Evolutionary conservation across 1,284 basidiomycete species (phyloP), one percentile per base, ranked within the genome.

Genomic region (Calocybe gambosa): DNA sequence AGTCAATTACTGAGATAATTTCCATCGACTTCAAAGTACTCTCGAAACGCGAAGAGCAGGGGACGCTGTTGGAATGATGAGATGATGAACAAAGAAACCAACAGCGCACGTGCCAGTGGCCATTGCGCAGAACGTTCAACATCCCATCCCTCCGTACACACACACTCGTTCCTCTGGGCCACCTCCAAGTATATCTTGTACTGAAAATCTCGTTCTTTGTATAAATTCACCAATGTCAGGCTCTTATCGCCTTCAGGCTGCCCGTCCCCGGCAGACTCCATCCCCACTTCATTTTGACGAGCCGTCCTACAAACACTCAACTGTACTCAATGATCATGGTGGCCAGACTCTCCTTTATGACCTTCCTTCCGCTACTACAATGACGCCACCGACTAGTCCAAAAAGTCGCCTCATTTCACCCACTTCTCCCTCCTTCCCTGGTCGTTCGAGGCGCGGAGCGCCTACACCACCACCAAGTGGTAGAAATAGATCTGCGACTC

Each of bases 261-360:
- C 81, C 35, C 78, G 81, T 39, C 68, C 80, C 36, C 75, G 81
- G 42, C 80, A 75, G 12, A 77, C 78, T 3, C 83, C 82, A 5
- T 68, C 80, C 13, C 80, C 85, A 26, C 65, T 86, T 46, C 73
- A 77, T 50, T 73, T 80, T 50, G 65, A 69, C 52, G 67, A 67
- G 45, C 68, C 72, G 37, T 65, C 74, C 33, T 67, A 68, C 51
- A 72, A 71, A 56, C 68, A 74, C 25, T 66, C 72, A 16, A 71
- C 73, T 9, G 55, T 69, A 44, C 52, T 68, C 37, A 64, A 64
- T 57, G 63, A 59, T 54, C 64, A 68, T 49, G 71, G 71, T 50
- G 63, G 75, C 46, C 68, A 75, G 57, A 72, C 78, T 40, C 79
- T 87, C 60, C 78, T 87, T 65, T 86, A 88, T 63, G 82, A 86